Evolutionary conservation across 805 yeast genomes (phyloP).

Genomic region (Saccharomycopsis microspora): DNA sequence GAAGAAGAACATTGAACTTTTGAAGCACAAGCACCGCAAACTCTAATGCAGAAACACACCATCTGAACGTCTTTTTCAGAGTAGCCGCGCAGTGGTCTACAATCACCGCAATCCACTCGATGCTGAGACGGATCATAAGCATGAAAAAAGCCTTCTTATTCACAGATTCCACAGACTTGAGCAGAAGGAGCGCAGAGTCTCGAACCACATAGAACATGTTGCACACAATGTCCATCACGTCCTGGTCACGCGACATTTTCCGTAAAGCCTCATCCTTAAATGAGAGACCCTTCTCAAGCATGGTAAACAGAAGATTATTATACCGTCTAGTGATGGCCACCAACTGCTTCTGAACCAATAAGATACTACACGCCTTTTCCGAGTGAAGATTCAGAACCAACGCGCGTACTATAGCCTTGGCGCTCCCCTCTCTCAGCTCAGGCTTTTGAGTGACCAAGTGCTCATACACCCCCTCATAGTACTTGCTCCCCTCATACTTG

Average conservation of each 20-base stretch:
- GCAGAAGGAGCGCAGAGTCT: constrained; percentile 9
- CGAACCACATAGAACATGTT: constrained; percentile 13
- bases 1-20: constrained; percentile 76
- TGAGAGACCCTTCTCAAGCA: constrained; percentile 10
- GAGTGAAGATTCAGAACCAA: not conserved
- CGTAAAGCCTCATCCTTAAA: constrained; percentile 7
- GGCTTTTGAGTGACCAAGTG: no score
- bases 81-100: constrained; percentile 93
- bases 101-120: constrained; percentile 87
- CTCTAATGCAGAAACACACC: constrained; percentile 94
- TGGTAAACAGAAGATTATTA: constrained; percentile 9
- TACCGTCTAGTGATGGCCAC: constrained; percentile 7
- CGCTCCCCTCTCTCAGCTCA: no score
- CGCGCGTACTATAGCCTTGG: no score
- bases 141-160: constrained; percentile 4
- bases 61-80: constrained; percentile 80
- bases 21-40: constrained; percentile 91
- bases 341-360: constrained; percentile 13
- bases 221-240: constrained; percentile 10
- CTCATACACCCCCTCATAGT: not conserved
- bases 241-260: not conserved
- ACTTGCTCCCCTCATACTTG: constrained; percentile 6
- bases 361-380: constrained; percentile 11
- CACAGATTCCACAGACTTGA: constrained; percentile 7
- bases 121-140: constrained; percentile 53